These are phyloP conservation scores for Vicia faba DNA, from an alignment of 306 rosid genomes.

Conservation along the genomic window DNA sequence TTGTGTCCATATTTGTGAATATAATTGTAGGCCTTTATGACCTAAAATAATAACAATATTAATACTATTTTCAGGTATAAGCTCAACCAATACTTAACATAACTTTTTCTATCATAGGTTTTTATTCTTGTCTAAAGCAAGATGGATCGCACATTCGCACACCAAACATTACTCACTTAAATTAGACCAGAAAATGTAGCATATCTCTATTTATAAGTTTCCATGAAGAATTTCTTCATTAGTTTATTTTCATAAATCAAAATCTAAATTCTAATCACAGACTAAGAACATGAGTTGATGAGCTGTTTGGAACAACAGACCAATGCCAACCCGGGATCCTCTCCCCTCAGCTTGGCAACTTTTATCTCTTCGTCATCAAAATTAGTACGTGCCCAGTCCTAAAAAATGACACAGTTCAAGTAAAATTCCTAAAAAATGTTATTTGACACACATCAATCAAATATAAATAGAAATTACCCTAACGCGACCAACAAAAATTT, in stretches of 20 bases:
- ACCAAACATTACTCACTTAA: constrained; percentile 24
- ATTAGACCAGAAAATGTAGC: neutral
- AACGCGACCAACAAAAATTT: constrained; percentile 91
- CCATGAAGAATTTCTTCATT: constrained; percentile 11
- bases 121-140: constrained; percentile 19
- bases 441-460: constrained; percentile 10
- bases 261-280: constrained; percentile 15
- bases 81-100: constrained; percentile 16
- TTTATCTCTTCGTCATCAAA: constrained; percentile 82
- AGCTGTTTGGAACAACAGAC: constrained; percentile 50
- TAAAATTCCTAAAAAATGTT: constrained; percentile 6
- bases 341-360: too few relatives aligned
- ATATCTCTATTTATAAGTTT: constrained; percentile 18
- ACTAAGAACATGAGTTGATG: constrained; percentile 25
- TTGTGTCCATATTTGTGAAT: constrained; percentile 89
- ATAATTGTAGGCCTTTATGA: constrained; percentile 85
- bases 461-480: constrained; percentile 60
- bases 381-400: constrained; percentile 97
- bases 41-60: constrained; percentile 57
- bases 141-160: constrained; percentile 26
- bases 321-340: constrained; percentile 95
- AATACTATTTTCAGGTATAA: constrained; percentile 22
- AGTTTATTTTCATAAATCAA: neutral
- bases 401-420: constrained; percentile 39
- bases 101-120: constrained; percentile 7